Evolutionary conservation across 495 filamentous ascomycete genomes (phyloP).

Genomic region (Penicillium diatomitis): DNA sequence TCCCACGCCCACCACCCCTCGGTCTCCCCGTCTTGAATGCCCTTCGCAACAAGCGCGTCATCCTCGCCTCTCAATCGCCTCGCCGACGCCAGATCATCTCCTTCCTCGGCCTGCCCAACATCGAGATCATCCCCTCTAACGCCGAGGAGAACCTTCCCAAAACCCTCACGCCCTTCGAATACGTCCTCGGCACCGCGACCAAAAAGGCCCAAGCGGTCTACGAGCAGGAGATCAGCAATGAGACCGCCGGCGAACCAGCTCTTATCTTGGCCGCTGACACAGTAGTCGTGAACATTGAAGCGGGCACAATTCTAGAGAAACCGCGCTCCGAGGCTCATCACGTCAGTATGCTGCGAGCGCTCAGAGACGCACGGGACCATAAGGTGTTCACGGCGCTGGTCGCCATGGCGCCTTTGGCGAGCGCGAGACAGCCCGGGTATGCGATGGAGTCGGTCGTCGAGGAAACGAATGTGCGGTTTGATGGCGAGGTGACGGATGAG

Average conservation of each 20-base stretch:
- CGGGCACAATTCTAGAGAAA: constrained; percentile 80
- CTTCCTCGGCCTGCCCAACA: constrained; percentile 60
- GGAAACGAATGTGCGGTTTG: constrained; percentile 80
- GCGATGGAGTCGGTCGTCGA: constrained; percentile 70
- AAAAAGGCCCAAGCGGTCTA: constrained; percentile 79
- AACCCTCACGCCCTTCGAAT: constrained; percentile 71
- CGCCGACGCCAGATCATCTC: constrained; percentile 69
- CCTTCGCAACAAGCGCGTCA: constrained; percentile 63
- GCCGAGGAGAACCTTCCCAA: constrained; percentile 79
- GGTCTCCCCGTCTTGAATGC: constrained; percentile 65
- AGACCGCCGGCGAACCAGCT: constrained; percentile 57
- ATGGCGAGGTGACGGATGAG: constrained; percentile 64
- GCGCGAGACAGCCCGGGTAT: constrained; percentile 74
- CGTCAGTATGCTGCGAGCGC: constrained; percentile 64
- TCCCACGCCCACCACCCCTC: constrained; percentile 53
- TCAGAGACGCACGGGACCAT: constrained; percentile 66
- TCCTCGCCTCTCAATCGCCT: constrained; percentile 84
- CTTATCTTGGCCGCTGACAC: constrained; percentile 91
- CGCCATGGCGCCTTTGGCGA: constrained; percentile 68
- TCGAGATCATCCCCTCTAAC: constrained; percentile 77
- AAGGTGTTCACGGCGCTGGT: constrained; percentile 78
- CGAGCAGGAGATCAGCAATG: constrained; percentile 50
- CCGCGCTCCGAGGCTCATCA: constrained; percentile 73
- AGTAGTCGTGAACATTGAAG: constrained; percentile 56
- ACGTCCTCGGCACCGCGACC: constrained; percentile 78